These are phyloP conservation scores for Amaranthus tricolor DNA, from an alignment of 179 eudicot genomes.

Conservation along the genomic window DNA sequence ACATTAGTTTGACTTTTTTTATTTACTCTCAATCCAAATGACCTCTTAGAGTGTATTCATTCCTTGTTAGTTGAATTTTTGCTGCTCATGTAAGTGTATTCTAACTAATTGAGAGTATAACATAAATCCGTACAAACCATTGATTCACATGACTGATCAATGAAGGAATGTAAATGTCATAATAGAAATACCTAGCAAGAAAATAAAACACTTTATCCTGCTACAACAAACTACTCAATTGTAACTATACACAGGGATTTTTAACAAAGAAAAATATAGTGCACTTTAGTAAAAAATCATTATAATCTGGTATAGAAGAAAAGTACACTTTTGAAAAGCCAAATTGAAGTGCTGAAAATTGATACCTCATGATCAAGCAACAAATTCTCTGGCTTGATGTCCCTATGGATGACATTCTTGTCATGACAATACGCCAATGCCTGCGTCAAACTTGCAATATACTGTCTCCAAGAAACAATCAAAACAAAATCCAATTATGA, in stretches of 20 bases:
- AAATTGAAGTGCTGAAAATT: neutral
- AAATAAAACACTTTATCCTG: too few relatives aligned
- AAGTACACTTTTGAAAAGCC: neutral
- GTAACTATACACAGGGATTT: too few relatives aligned
- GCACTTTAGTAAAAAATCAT: neutral
- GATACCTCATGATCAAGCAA: slow-evolving; percentile 83
- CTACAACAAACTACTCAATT: too few relatives aligned
- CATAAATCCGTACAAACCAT: neutral
- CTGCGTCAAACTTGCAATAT: slow-evolving; percentile 74
- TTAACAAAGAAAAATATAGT: neutral
- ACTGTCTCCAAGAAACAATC: slow-evolving; percentile 35
- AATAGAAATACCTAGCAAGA: too few relatives aligned
- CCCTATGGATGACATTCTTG: slow-evolving; percentile 87
- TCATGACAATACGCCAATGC: slow-evolving; percentile 87
- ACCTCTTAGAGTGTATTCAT: too few relatives aligned
- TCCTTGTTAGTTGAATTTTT: too few relatives aligned
- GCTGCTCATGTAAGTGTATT: too few relatives aligned
- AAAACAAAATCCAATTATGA: neutral
- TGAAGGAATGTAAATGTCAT: neutral
- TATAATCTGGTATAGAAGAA: neutral
- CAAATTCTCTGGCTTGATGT: slow-evolving; percentile 89
- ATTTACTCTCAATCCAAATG: too few relatives aligned
- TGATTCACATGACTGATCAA: neutral
- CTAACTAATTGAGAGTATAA: too few relatives aligned
- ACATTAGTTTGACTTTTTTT: too few relatives aligned